Evolutionary conservation across 2,329 filamentous ascomycete genomes (phyloP).

Genomic region (Exophiala xenobiotica): DNA sequence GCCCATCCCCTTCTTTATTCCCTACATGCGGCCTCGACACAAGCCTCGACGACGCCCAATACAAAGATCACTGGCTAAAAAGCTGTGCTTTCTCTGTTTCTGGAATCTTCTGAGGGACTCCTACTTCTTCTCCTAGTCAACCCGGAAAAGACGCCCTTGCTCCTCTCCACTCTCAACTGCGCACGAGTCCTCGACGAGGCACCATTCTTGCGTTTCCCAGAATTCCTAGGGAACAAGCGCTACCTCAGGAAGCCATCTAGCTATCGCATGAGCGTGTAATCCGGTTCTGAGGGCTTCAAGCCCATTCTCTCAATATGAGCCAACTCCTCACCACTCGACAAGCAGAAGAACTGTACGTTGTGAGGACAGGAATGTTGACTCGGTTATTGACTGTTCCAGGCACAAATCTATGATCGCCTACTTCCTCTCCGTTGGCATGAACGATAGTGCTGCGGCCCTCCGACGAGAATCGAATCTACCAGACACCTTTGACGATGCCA

Average conservation of each 20-base stretch:
- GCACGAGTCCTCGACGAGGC: no score
- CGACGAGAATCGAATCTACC: slow-evolving; percentile 74
- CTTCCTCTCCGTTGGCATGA: slow-evolving; percentile 69
- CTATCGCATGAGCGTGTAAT: slow-evolving; percentile 17
- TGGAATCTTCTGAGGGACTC: no score
- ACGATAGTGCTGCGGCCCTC: slow-evolving; percentile 67
- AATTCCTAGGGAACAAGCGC: no score
- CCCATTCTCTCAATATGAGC: slow-evolving; percentile 56
- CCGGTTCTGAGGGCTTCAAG: slow-evolving; percentile 6
- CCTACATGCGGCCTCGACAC: no score
- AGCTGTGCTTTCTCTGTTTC: neutral
- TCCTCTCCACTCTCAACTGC: no score
- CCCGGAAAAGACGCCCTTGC: no score
- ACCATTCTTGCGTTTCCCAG: no score
- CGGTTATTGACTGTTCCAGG: slow-evolving; percentile 48
- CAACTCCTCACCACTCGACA: slow-evolving; percentile 74
- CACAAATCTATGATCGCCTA: slow-evolving; percentile 95
- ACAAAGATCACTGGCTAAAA: no score
- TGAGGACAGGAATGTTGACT: neutral
- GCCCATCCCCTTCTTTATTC: no score
- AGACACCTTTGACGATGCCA: slow-evolving; percentile 73
- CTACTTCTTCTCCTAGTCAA: no score
- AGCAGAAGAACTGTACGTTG: slow-evolving; percentile 80
- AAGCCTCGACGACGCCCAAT: no score
- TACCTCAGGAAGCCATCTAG: neutral